Evolutionary conservation across 352 stramenopile species (phyloP), one percentile per base, ranked within the genome.

Genomic region (Peronospora tabacina): DNA sequence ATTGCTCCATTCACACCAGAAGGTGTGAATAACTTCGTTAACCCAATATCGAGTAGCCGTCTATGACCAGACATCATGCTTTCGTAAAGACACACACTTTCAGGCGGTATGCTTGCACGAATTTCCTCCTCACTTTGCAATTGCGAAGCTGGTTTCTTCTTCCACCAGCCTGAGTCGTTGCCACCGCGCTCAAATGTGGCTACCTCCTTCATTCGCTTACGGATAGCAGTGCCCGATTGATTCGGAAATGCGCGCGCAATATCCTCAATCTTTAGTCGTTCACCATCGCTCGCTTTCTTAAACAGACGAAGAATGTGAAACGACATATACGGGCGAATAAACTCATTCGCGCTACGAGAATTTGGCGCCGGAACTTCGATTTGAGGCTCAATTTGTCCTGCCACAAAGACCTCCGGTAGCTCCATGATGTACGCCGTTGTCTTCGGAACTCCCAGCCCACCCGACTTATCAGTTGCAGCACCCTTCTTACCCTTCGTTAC

Each of bases 21-120:
- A 19, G 77, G 71, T 6, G 75, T 86, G n/a, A 89, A 88, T 7
- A 85, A 53, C 50, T 90, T 92, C 11, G 79, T 89, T 17, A 92
- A 34, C 12, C 79, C 82, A 48, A 85, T 86, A 58, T 92, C 82
- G 26, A 90, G 47, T 5, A 92, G 64, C 12, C 75, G 67, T 15
- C 80, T 59, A 45, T 92, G 79, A n/a, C 82, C 82, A 22, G 78
- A 79, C 82, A 92, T 92, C 79, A 90, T 90, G 30, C 76, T 90
- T 55, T 92, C 82, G 51, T 92, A 89, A 20, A 92, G 63, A 47
- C 82, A 92, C 12, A 92, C 82, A 17, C 72, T 84, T 50, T 92
- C 82, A 11, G 82, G 82, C 2, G 72, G 71, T 40, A 92, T 84
- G 35, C 63, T 87, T 2, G 72, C 73, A 15, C 74, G 70, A 35